Evolutionary conservation across 78 protist genomes (phyloP).

Genomic region (Thecamonas trahens): DNA sequence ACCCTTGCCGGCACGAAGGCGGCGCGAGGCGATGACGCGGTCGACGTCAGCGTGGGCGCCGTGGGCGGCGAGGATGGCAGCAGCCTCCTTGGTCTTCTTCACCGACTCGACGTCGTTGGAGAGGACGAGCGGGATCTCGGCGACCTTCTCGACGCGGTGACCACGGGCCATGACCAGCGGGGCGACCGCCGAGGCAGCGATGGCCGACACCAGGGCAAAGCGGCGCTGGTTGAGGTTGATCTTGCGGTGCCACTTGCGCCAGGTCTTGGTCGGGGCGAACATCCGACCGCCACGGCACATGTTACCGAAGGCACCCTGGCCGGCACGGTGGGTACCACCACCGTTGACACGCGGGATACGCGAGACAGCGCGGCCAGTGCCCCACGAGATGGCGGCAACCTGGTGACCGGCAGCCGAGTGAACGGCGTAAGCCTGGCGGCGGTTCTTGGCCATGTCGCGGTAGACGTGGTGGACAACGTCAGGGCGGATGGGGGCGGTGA

Average conservation of each 20-base stretch:
- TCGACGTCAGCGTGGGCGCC: conserved; percentile 90
- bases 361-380: conserved; percentile 99
- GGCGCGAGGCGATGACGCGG: conserved; percentile 39
- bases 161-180: conserved; percentile 99
- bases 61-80: conserved; percentile 62
- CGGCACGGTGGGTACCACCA: conserved; percentile 97
- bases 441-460: conserved; percentile 90
- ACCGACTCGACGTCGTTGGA: conserved; percentile 56
- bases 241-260: conserved; percentile 94
- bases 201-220: conserved; percentile 93
- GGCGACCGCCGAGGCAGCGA: conserved; percentile 98
- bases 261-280: conserved; percentile 97
- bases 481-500: conserved; percentile 88
- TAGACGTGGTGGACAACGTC: conserved; percentile 88
- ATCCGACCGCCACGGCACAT: conserved; percentile 97
- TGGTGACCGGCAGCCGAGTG: conserved; percentile 88
- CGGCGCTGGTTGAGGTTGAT: conserved; percentile 90
- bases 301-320: conserved; percentile 99
- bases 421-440: conserved; percentile 91
- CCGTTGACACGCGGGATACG: conserved; percentile 99
- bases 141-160: conserved; percentile 78
- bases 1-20: conserved; percentile 94
- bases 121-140: conserved; percentile 97
- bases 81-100: conserved; percentile 90
- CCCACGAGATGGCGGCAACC: conserved; percentile 99